Evolutionary conservation across 2,329 filamentous ascomycete genomes (phyloP), one percentile per base, ranked within the genome.

Genomic region (Amesomyces nigricolor): DNA sequence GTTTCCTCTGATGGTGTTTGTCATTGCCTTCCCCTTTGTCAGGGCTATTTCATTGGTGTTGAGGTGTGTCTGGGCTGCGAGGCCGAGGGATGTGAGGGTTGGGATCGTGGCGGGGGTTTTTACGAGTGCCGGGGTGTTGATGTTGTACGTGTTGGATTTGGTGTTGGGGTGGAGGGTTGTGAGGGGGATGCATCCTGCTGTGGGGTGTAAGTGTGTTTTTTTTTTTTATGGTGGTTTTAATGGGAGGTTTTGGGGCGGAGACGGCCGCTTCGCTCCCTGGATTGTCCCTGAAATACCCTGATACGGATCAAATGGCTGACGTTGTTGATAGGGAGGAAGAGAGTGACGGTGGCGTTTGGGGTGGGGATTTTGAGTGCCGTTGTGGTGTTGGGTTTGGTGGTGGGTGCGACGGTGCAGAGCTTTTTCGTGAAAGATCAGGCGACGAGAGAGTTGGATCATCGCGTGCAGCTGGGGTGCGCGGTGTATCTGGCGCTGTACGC

Each of bases 141-240:
- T 95, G 7, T 73, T 95, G 26, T 92, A 88, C 70, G 72, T 92
- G 64, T 74, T 90, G 70, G 94, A 95, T 71, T 72, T 95, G 42
- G 73, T 94, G 64, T 88, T 91, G 66, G 72, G 85, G 0, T 88
- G 90, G 70, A 83, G 90, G 45, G 77, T 95, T 26, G 70, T 94
- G 16, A 80, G 90, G 52, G 86, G 87, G 4, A 80, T 82, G 45
- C 87, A 91, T 65, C 88, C 89, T 0, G 66, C 68, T 2, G 22
- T 26, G 22, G 22, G 22, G 22, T 26, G 22, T 26, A 26, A 26
- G 22, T 26, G 4, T 26, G 4, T 5, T 26, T 26, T 26, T 6
- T 26, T 26, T 26, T 26, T 26, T 26, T 26, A 1, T 26, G 22
- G 22, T 26, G 22, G 4, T 26, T 26, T 26, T 6, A 4, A 3